These are phyloP conservation scores for Stylosanthes scabra DNA, from an alignment of 331 rosid species.

Conservation along the genomic window DNA sequence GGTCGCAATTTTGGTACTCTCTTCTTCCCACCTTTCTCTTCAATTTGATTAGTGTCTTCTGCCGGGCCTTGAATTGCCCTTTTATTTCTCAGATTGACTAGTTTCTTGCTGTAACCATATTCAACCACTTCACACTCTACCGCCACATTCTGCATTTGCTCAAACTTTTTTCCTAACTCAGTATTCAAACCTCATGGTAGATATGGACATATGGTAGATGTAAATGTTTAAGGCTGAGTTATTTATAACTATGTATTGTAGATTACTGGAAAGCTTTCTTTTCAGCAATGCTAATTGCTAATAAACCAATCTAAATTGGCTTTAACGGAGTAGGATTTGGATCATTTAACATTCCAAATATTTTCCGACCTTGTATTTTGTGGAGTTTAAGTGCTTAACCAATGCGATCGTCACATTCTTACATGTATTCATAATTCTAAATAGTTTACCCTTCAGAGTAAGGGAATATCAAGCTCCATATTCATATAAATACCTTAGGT, in stretches of 20 bases:
- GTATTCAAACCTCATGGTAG: background rate
- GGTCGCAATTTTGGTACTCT: conserved; percentile 91
- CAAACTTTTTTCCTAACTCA: conserved; percentile 19
- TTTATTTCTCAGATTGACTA: conserved; percentile 3
- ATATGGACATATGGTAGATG: conserved; percentile 8
- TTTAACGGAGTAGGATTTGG: background rate
- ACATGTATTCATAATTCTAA: background rate
- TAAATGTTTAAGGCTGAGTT: background rate
- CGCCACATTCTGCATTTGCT: background rate
- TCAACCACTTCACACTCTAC: background rate
- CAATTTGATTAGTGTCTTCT: no score
- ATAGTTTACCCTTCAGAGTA: background rate
- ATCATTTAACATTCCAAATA: background rate
- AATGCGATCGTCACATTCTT: conserved; percentile 8
- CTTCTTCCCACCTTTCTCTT: conserved; percentile 8
- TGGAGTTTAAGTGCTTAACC: background rate
- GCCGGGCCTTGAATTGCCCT: no score
- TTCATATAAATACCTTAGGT: background rate
- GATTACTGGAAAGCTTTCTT: background rate
- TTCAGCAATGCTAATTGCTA: background rate
- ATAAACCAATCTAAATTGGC: no score
- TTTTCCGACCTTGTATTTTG: background rate
- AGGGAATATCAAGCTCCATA: background rate
- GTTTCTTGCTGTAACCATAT: conserved; percentile 12
- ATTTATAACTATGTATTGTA: background rate